These are phyloP conservation scores for Xylaria sp. DNA, from an alignment of 495 filamentous ascomycete species.

Conservation along the genomic window DNA sequence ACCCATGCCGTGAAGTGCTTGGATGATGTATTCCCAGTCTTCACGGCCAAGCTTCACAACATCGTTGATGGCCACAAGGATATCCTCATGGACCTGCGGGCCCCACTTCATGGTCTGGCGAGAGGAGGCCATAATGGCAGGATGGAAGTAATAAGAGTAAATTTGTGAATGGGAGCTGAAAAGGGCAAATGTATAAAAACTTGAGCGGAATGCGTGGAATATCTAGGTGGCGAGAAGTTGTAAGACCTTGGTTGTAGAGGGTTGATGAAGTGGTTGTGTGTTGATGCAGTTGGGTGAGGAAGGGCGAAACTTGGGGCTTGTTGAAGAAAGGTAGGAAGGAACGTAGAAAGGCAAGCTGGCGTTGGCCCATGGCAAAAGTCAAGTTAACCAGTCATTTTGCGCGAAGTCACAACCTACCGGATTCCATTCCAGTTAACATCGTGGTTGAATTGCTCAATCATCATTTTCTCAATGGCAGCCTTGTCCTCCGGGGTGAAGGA, in stretches of 20 bases:
- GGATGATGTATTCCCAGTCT: conserved; percentile 32
- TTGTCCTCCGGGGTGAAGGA: conserved; percentile 42
- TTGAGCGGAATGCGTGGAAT: not conserved
- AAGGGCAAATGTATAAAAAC: not conserved
- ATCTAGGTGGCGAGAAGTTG: not conserved
- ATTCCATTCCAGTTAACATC: conserved; percentile 47
- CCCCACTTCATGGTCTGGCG: conserved; percentile 35
- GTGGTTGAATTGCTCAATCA: conserved; percentile 33
- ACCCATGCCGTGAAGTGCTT: conserved; percentile 32
- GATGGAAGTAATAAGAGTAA: not conserved
- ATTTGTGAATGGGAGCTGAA: not conserved
- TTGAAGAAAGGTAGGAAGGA: conserved; percentile 3
- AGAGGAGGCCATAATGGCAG: conserved; percentile 26
- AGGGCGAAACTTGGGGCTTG: not conserved
- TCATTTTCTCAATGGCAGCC: conserved; percentile 32
- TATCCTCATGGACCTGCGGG: conserved; percentile 32
- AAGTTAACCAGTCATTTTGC: not conserved
- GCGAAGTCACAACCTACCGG: conserved; percentile 37
- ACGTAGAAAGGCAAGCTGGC: not conserved
- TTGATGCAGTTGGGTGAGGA: not conserved
- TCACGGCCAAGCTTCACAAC: conserved; percentile 30
- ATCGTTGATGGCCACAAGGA: conserved; percentile 35
- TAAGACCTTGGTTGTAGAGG: not conserved
- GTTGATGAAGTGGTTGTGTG: not conserved
- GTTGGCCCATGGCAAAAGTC: not conserved